phyloP scores from a whole-genome alignment of 2,329 filamentous ascomycete genomes.

The Penicillium sp. region DNA sequence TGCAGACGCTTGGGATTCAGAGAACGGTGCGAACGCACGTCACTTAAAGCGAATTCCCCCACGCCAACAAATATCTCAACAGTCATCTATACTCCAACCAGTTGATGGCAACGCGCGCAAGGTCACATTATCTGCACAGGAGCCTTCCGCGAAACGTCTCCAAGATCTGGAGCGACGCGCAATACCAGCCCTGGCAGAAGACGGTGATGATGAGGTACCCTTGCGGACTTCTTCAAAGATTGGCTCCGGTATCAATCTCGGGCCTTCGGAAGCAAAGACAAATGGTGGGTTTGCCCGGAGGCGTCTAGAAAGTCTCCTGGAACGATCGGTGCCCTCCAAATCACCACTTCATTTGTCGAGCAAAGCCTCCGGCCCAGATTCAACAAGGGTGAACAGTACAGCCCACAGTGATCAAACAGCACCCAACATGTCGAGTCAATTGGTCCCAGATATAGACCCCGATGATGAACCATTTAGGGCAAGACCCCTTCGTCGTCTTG shows the following conservation, averaged over 20 bases:
- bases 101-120: constrained; percentile 24
- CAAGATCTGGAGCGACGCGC: constrained; percentile 24
- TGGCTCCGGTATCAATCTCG: neutral
- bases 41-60: neutral
- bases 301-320: constrained; percentile 30
- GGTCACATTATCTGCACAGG: neutral
- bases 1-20: neutral
- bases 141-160: constrained; percentile 28
- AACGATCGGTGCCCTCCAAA: constrained; percentile 21
- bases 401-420: neutral
- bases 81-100: constrained; percentile 19
- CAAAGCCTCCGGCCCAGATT: neutral
- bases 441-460: constrained; percentile 9
- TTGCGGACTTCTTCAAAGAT: neutral
- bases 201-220: constrained; percentile 33
- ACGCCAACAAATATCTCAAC: neutral
- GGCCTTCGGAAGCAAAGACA: neutral
- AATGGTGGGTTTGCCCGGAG: constrained; percentile 8
- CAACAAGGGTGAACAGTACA: neutral
- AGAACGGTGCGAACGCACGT: neutral
- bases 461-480: constrained; percentile 47
- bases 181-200: constrained; percentile 44
- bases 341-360: constrained; percentile 10
- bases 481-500: constrained; percentile 50
- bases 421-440: constrained; percentile 2